A percentile compares a stretch with the other conserved stretches of the same genome.
These are phyloP conservation scores for Fusarium albidum DNA, from an alignment of 2,329 filamentous ascomycete genomes.

Conservation along the genomic window DNA sequence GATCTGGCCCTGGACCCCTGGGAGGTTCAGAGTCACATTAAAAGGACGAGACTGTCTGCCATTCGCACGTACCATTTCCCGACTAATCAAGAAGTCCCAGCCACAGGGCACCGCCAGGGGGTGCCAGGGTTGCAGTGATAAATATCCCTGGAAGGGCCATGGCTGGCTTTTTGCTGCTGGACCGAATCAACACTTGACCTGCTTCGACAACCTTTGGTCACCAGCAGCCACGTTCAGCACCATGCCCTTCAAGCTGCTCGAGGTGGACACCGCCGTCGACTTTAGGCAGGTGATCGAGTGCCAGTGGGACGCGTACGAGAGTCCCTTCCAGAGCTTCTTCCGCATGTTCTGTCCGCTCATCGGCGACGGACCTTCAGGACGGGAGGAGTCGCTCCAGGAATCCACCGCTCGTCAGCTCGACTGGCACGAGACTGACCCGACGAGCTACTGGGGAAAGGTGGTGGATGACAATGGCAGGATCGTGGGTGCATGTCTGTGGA, in stretches of 20 bases:
- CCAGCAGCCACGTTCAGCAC: neutral
- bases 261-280: conserved; percentile 24
- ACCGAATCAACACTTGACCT: too few species aligned
- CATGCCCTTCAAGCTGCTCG: conserved; percentile 29
- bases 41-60: too few species aligned
- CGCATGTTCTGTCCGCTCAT: conserved; percentile 33
- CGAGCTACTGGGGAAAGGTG: conserved; percentile 29
- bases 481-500: conserved; percentile 34
- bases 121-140: too few species aligned
- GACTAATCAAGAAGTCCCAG: too few species aligned
- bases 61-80: too few species aligned
- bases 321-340: conserved; percentile 27
- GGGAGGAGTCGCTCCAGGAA: conserved; percentile 21
- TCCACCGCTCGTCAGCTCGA: conserved; percentile 5
- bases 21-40: too few species aligned
- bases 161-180: too few species aligned
- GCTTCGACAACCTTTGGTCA: neutral
- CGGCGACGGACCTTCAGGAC: conserved; percentile 14
- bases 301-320: conserved; percentile 29
- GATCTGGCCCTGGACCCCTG: too few species aligned
- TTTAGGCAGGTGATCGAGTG: conserved; percentile 33
- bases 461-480: conserved; percentile 28
- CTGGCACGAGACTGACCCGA: conserved; percentile 27
- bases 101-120: too few species aligned
- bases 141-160: too few species aligned